A percentile compares a stretch with the other conserved stretches of the same genome.
phyloP scores from a whole-genome alignment of 23 red algal genomes.

The Porphyridium purpureum region DNA sequence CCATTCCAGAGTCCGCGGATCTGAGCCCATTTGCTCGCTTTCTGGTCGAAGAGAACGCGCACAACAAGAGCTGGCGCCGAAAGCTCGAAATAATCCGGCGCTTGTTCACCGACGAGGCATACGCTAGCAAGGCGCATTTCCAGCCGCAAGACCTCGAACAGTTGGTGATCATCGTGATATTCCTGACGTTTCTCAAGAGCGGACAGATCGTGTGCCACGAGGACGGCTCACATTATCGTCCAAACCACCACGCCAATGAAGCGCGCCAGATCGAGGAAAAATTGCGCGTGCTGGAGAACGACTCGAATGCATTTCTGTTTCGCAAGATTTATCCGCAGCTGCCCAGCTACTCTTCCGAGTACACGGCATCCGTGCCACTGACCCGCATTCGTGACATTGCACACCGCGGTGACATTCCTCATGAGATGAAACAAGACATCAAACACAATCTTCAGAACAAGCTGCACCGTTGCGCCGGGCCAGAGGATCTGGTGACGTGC shows the following conservation, averaged over 20 bases:
- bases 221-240: conserved; percentile 50
- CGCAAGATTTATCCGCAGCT: conserved; percentile 57
- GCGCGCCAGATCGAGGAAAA: conserved; percentile 25
- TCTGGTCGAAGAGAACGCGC: conserved; percentile 6
- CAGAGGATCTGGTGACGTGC: conserved; percentile 47
- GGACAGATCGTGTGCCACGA: conserved; percentile 51
- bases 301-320: conserved; percentile 22
- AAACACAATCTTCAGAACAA: conserved; percentile 81
- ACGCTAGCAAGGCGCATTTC: conserved; percentile 13
- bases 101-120: conserved; percentile 18
- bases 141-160: conserved; percentile 16
- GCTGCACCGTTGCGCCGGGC: conserved; percentile 58
- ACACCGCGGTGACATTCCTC: conserved; percentile 63
- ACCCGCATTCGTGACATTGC: conserved; percentile 74
- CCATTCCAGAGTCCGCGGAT: not conserved
- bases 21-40: not conserved
- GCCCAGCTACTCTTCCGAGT: conserved; percentile 40
- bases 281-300: conserved; percentile 4
- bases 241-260: conserved; percentile 62
- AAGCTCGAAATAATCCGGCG: conserved; percentile 27
- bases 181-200: conserved; percentile 47
- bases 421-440: conserved; percentile 71
- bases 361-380: conserved; percentile 48
- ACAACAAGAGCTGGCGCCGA: conserved; percentile 40
- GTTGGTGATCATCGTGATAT: conserved; percentile 35